A percentile compares a stretch with the other conserved stretches of the same genome.
phyloP scores from a whole-genome alignment of 2,329 filamentous ascomycete species.

The Saccharata proteae region DNA sequence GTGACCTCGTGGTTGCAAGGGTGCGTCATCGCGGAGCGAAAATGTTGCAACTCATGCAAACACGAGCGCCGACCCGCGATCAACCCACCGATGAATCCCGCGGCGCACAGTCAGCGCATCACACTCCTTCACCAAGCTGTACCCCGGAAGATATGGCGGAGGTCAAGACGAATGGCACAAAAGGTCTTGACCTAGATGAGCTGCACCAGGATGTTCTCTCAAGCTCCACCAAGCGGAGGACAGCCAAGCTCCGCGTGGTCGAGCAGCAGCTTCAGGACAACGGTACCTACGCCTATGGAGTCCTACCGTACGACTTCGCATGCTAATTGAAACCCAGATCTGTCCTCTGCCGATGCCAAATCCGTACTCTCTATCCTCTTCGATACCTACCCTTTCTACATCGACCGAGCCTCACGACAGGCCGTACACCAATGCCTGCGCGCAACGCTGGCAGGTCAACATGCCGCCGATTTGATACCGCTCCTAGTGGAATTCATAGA shows the following conservation, averaged over 20 bases:
- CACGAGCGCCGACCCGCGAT: conserved; percentile 3
- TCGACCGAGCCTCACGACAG: conserved; percentile 71
- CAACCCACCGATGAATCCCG: too few species aligned
- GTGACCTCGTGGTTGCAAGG: too few species aligned
- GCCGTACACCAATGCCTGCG: conserved; percentile 72
- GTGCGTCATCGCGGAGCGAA: too few species aligned
- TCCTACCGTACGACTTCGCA: conserved; percentile 23
- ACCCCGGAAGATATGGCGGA: conserved; percentile 18
- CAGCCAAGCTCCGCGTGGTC: conserved; percentile 31
- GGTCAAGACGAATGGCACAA: conserved; percentile 21
- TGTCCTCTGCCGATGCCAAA: conserved; percentile 32
- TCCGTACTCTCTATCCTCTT: conserved; percentile 63
- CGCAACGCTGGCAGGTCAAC: conserved; percentile 48
- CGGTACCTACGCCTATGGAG: conserved; percentile 32
- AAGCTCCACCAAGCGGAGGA: conserved; percentile 37
- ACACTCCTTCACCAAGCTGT: conserved; percentile 1
- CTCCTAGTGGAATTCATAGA: conserved; percentile 56
- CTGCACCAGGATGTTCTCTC: conserved; percentile 31
- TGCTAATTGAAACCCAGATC: conserved; percentile 16
- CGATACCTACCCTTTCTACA: conserved; percentile 75
- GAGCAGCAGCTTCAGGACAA: conserved; percentile 31
- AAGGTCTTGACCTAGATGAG: conserved; percentile 20
- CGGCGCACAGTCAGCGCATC: too few species aligned
- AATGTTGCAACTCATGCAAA: too few species aligned
- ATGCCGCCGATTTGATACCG: conserved; percentile 46